Conservation (phyloP, 345 rosid genomes). For the Eucalyptus globulus region DNA sequence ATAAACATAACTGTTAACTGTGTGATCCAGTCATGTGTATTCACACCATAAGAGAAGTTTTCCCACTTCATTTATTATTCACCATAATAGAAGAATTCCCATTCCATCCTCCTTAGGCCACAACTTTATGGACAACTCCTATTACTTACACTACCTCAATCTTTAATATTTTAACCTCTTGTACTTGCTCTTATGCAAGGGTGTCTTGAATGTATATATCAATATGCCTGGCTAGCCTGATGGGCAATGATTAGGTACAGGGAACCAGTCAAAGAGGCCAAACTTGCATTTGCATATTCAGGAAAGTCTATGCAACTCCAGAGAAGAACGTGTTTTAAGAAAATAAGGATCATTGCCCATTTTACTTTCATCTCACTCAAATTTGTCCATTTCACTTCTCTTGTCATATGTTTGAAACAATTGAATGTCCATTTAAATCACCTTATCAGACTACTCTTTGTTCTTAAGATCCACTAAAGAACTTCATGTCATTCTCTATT, state of each 20-base stretch:
- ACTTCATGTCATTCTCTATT: background rate
- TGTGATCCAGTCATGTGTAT: background rate
- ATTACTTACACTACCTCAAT: background rate
- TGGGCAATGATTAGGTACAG: background rate
- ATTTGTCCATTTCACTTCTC: background rate
- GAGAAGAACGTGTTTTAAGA: background rate
- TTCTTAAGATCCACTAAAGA: background rate
- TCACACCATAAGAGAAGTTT: background rate
- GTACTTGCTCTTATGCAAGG: background rate
- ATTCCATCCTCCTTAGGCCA: background rate
- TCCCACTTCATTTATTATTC: background rate
- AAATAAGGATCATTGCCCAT: background rate
- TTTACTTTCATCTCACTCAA: background rate
- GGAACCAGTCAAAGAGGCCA: background rate
- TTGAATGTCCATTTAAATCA: background rate
- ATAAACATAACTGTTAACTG: background rate
- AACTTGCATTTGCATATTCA: background rate
- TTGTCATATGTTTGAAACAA: background rate
- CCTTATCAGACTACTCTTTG: background rate
- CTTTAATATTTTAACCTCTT: background rate
- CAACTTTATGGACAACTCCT: background rate
- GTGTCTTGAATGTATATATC: background rate
- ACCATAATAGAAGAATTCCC: background rate
- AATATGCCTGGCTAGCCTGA: background rate
- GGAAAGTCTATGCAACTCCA: background rate